Conservation (phyloP, 441 rosid species). For the Gossypium davidsonii region DNA sequence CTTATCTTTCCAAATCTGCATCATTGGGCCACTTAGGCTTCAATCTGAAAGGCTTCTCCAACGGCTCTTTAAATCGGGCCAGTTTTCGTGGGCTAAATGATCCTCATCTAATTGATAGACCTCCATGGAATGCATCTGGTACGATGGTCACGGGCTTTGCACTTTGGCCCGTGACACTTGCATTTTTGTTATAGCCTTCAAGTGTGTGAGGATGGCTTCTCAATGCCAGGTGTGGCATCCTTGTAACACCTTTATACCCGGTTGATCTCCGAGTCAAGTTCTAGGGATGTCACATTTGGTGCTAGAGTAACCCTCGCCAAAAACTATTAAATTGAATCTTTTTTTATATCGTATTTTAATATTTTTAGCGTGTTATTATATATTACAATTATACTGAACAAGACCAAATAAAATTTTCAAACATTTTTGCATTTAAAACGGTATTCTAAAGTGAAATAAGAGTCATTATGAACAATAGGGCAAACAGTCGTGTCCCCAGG, state of each 20-base stretch:
- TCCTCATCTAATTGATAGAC: no score
- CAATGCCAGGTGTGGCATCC: background rate
- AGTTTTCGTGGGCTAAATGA: no score
- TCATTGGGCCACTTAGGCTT: no score
- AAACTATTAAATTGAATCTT: background rate
- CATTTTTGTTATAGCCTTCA: no score
- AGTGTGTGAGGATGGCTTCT: background rate
- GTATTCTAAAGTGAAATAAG: background rate
- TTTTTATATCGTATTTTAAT: no score
- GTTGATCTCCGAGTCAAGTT: background rate
- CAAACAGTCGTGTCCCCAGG: background rate
- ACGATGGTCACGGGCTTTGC: no score
- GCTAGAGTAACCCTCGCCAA: background rate
- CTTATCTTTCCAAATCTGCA: no score
- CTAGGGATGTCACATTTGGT: background rate
- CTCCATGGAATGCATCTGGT: no score
- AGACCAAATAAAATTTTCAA: background rate
- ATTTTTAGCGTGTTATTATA: no score
- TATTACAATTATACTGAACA: background rate
- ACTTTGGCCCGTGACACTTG: no score
- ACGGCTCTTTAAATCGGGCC: no score
- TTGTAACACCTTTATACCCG: background rate
- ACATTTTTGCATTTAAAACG: background rate
- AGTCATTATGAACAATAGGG: background rate
- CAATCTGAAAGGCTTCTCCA: no score